Evolutionary conservation across 805 yeast species (phyloP).

Genomic region (Metschnikowia reukaufii): DNA sequence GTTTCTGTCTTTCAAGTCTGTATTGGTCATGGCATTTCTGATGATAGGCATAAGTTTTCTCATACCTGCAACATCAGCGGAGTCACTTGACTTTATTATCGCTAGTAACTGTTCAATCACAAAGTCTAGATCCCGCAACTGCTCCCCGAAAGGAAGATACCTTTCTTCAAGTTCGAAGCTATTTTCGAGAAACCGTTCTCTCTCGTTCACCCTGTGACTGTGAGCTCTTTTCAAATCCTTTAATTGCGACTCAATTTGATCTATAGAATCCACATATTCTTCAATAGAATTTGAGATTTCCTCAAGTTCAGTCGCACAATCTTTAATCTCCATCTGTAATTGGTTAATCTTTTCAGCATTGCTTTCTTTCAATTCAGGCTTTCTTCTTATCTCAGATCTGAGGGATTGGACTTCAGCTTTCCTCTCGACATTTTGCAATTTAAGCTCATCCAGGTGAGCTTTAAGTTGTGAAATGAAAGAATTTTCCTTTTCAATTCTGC

Average conservation of each 20-base stretch:
- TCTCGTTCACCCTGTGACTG: conserved; percentile 15
- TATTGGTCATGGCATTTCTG: conserved; percentile 54
- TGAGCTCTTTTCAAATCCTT: conserved; percentile 13
- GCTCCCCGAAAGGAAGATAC: conserved; percentile 36
- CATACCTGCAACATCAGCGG: conserved; percentile 87
- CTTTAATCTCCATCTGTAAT: conserved; percentile 13
- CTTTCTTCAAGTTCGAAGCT: conserved; percentile 21
- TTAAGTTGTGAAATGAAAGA: conserved; percentile 8
- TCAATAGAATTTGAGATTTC: conserved; percentile 8
- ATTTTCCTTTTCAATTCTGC: conserved; percentile 16
- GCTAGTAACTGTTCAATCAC: conserved; percentile 70
- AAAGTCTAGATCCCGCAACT: conserved; percentile 63
- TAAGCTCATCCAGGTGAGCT: conserved; percentile 6
- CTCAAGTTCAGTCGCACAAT: conserved; percentile 10
- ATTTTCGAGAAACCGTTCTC: conserved; percentile 12
- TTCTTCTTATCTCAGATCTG: conserved; percentile 7
- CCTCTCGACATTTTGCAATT: conserved; percentile 7
- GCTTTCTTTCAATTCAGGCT: conserved; percentile 5
- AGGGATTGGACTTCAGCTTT: conserved; percentile 14
- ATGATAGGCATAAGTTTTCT: conserved; percentile 61
- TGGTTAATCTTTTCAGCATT: conserved; percentile 5
- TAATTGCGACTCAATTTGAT: conserved; percentile 7
- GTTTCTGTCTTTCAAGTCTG: conserved; percentile 53
- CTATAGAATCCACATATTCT: conserved; percentile 8
- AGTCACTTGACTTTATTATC: conserved; percentile 73